Base-by-base conservation (phyloP, 805 yeast genomes). In the Candida silvatica region DNA sequence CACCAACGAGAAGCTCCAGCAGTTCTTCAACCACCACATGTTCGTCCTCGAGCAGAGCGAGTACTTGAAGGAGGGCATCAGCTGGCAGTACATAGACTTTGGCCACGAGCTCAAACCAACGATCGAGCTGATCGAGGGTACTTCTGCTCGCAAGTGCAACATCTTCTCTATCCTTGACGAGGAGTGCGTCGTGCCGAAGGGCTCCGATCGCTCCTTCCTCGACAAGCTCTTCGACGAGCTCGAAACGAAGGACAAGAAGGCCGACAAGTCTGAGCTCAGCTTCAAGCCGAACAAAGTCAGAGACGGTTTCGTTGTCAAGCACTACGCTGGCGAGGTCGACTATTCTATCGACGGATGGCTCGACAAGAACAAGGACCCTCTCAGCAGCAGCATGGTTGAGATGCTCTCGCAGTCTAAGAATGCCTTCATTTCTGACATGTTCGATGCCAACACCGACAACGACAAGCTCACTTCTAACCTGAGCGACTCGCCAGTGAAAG, bases 311-410 rank as follows among this genome's bases (percentile, higher is more conserved):
- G 66, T 84, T 5, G 66, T 92, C 16, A 78, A 81, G 39, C 99
- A 92, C 59, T 92, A 92, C 59, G 99, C 99, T 17, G 97, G 95
- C 7, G 78, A 77, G 38, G 99, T 92, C n/a, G 95, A 88, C 49
- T 92, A 92, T 56, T 74, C 83, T 23, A 80, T 86, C 17, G 88
- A 81, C 15, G 90, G 88, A 22, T 92, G 98, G 98, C 62, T 92
- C 18, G 85, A 85, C 42, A 92, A 92, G 59, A 92, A 92, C 54
- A 84, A 83, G 45, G 98, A 92, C 53, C 98, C 97, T 1, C 66
- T 92, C 26, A 84, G 79, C 47, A 94, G 85, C 33, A 74, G 77
- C 37, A 66, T 90, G 8, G 61, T 81, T 31, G 71, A 66, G 26
- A 61, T 87, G 24, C 56, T 90, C 25, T 59, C 77, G 0, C 50